A percentile compares a stretch with the other conserved stretches of the same genome.
phyloP scores from a whole-genome alignment of 1,284 basidiomycete species.

The Agaricales sp. region DNA sequence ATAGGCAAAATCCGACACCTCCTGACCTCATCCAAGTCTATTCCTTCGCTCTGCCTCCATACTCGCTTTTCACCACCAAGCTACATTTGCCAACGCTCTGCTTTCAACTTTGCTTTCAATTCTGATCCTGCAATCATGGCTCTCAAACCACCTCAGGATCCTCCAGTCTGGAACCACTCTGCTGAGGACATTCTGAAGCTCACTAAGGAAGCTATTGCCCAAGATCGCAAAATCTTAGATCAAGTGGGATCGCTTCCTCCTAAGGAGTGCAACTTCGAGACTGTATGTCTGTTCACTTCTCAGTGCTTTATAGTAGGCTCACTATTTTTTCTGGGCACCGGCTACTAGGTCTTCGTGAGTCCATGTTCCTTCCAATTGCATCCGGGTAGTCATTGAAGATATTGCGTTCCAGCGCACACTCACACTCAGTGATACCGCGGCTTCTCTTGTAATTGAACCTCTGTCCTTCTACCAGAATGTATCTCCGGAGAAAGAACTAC shows the following conservation, averaged over 20 bases:
- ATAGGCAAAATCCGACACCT: background rate
- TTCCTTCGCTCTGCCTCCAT: background rate
- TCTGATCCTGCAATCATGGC: slow-evolving; percentile 28
- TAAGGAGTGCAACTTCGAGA: slow-evolving; percentile 46
- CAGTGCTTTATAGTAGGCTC: background rate
- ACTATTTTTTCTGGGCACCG: slow-evolving; percentile 5
- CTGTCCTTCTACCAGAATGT: slow-evolving; percentile 75
- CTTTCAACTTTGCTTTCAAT: slow-evolving; percentile 5
- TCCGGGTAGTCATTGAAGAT: slow-evolving; percentile 10
- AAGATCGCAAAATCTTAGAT: slow-evolving; percentile 47
- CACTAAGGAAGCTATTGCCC: slow-evolving; percentile 49
- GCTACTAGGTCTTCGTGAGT: slow-evolving; percentile 56
- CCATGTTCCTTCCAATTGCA: background rate
- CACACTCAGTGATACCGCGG: slow-evolving; percentile 44
- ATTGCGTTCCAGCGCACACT: slow-evolving; percentile 35
- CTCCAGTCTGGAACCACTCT: slow-evolving; percentile 63
- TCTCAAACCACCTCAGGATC: slow-evolving; percentile 53
- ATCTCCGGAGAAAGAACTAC: slow-evolving; percentile 55
- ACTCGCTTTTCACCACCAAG: background rate
- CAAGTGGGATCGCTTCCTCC: slow-evolving; percentile 49
- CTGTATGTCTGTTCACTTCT: slow-evolving; percentile 31
- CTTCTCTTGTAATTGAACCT: slow-evolving; percentile 44
- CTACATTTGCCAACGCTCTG: slow-evolving; percentile 1
- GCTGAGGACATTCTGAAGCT: slow-evolving; percentile 47
- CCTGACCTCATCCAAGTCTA: background rate